phyloP scores from a whole-genome alignment of 2,329 filamentous ascomycete species.

The Cladosporium sp. region DNA sequence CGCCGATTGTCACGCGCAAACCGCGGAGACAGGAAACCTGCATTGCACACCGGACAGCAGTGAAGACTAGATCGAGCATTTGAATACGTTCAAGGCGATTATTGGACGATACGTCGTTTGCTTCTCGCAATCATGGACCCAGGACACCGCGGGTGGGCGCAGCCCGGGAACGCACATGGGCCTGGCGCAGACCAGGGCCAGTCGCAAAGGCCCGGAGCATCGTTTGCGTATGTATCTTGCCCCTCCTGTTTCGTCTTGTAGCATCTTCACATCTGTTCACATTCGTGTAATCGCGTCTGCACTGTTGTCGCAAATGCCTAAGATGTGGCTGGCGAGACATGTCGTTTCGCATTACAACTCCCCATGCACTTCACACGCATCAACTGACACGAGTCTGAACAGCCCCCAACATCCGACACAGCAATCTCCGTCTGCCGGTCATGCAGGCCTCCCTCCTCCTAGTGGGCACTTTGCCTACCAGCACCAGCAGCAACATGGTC shows the following conservation, averaged over 20 bases:
- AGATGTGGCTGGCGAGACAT: slow-evolving; percentile 7
- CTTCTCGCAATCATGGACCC: slow-evolving; percentile 14
- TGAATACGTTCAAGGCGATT: neutral
- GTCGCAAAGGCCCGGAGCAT: slow-evolving; percentile 25
- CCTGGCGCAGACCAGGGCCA: slow-evolving; percentile 22
- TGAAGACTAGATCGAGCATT: neutral
- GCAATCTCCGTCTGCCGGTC: slow-evolving; percentile 30
- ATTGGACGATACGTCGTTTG: neutral
- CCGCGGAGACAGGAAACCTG: neutral
- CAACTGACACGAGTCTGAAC: slow-evolving; percentile 17
- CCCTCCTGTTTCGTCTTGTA: neutral
- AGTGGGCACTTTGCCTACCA: slow-evolving; percentile 38
- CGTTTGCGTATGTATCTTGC: slow-evolving; percentile 27
- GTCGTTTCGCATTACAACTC: neutral
- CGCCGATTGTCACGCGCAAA: slow-evolving; percentile 8
- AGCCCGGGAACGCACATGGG: slow-evolving; percentile 24
- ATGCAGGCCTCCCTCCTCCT: slow-evolving; percentile 31
- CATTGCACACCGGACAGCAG: neutral
- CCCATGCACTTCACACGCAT: neutral
- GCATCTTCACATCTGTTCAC: neutral
- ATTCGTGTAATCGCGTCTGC: neutral
- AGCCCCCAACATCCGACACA: slow-evolving; percentile 28
- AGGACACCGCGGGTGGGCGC: slow-evolving; percentile 26
- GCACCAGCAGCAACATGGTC: slow-evolving; percentile 40
- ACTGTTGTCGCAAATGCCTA: neutral